phyloP scores from a whole-genome alignment of 140 eudicot genomes.

The Senecio squalidus region DNA sequence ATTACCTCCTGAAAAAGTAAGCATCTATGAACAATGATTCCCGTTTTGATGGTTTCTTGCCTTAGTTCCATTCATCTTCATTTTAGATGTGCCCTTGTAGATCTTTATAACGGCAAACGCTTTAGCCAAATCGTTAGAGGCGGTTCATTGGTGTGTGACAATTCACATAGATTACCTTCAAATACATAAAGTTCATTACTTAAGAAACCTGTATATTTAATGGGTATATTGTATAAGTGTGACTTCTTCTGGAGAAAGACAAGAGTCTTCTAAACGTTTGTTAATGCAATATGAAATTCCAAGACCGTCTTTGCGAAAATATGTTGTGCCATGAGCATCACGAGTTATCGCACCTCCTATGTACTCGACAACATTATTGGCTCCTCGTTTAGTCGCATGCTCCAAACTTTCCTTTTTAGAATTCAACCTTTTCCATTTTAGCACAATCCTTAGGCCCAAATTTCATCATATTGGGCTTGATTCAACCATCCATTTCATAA shows the following conservation, averaged over 20 bases:
- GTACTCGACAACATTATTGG: conserved; percentile 62
- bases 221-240: background rate
- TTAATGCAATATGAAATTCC: conserved; percentile 77
- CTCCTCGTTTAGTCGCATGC: conserved; percentile 69
- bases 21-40: background rate
- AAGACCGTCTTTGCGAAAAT: conserved; percentile 78
- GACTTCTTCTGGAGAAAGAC: conserved; percentile 81
- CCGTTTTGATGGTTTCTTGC: conserved; percentile 22
- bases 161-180: conserved; percentile 71
- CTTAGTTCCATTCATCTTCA: conserved; percentile 81
- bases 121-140: conserved; percentile 77
- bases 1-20: too few species aligned
- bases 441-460: too few species aligned
- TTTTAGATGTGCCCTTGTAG: conserved; percentile 64
- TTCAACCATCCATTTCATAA: too few species aligned
- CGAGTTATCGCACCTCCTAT: conserved; percentile 79
- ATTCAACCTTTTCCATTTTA: background rate
- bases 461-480: too few species aligned
- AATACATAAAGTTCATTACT: background rate
- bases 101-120: conserved; percentile 64
- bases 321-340: conserved; percentile 87
- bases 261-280: conserved; percentile 61
- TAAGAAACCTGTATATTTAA: background rate
- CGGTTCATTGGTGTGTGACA: conserved; percentile 79
- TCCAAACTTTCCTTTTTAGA: conserved; percentile 67